Conservation (phyloP, 352 stramenopile species). For the Hyaloperonospora brassicae region DNA sequence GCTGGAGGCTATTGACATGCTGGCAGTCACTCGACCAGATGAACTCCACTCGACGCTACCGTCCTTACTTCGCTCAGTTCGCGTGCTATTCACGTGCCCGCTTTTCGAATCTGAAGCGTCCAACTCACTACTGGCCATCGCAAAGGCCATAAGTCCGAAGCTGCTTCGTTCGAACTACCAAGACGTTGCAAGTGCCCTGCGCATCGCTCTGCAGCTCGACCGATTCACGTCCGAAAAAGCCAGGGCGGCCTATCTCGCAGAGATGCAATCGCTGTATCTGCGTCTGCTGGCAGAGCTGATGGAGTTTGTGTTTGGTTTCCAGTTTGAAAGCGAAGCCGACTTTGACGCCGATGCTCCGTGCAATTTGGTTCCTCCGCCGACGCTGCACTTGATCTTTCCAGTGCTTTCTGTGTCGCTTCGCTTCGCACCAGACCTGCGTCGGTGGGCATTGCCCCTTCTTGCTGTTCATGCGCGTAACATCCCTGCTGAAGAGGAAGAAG, state of each 20-base stretch:
- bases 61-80: constrained; percentile 45
- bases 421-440: constrained; percentile 41
- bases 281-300: constrained; percentile 54
- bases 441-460: constrained; percentile 69
- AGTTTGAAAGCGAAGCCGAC: constrained; percentile 70
- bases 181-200: constrained; percentile 51
- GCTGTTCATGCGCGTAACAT: constrained; percentile 81
- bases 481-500: constrained; percentile 79
- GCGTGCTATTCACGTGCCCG: constrained; percentile 45
- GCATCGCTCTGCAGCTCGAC: constrained; percentile 42
- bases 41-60: constrained; percentile 71
- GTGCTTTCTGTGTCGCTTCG: constrained; percentile 53
- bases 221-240: constrained; percentile 33
- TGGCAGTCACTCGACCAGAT: constrained; percentile 44
- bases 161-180: constrained; percentile 59
- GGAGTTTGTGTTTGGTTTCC: constrained; percentile 76
- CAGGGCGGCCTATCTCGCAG: constrained; percentile 29
- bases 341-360: constrained; percentile 57
- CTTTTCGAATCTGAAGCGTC: constrained; percentile 46
- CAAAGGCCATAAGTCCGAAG: constrained; percentile 52
- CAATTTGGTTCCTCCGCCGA: constrained; percentile 63
- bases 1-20: constrained; percentile 55
- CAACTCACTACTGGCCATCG: constrained; percentile 33
- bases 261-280: constrained; percentile 46
- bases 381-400: constrained; percentile 72